Evolutionary conservation across 768 basidiomycete species (phyloP), one percentile per base, ranked within the genome.

Genomic region (Kwoniella dendrophila): DNA sequence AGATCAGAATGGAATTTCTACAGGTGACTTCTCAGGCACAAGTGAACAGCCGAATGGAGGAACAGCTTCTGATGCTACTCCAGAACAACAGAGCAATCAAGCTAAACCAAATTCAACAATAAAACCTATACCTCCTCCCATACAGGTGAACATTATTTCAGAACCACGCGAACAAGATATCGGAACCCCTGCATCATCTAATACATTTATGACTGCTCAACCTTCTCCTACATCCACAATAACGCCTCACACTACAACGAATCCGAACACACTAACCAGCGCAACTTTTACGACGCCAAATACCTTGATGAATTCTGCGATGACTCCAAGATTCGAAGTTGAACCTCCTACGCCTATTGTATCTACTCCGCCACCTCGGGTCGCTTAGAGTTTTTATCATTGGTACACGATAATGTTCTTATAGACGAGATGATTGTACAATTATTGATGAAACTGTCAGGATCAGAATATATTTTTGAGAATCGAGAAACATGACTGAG

Each of bases 311-410:
- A 20, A 30, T 32, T 41, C 27, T 33, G 30, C 33, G 4, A 14
- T 26, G 18, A 38, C 50, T 7, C 60, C 60, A 4, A 29, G 40
- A n/a, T 24, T 62, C 30, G 53, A 55, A 44, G 26, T 62, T 14
- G 60, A 62, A 27, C 60, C 60, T 5, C 60, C 53, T 43, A 62
- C 60, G 5, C 60, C 60, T 3, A 40, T 56, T 8, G 27, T 44
- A 27, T 22, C 51, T 26, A 44, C 59, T 33, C 57, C 58, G 26
- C 59, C 50, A 16, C 29, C 59, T 8, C 36, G 8, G 8, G 18
- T 38, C 18, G 18, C 36, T 38, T 38, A 18, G 18, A 38, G 36
- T 18, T 8, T 8, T 8, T 8, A 18, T 8, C 36, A 8, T 38
- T 8, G 8, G 36, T 8, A 38, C 36, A 8, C 36, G 18, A 38